Evolutionary conservation across 345 rosid species (phyloP), one percentile per base, ranked within the genome.

Genomic region (Geranium rotundifolium): DNA sequence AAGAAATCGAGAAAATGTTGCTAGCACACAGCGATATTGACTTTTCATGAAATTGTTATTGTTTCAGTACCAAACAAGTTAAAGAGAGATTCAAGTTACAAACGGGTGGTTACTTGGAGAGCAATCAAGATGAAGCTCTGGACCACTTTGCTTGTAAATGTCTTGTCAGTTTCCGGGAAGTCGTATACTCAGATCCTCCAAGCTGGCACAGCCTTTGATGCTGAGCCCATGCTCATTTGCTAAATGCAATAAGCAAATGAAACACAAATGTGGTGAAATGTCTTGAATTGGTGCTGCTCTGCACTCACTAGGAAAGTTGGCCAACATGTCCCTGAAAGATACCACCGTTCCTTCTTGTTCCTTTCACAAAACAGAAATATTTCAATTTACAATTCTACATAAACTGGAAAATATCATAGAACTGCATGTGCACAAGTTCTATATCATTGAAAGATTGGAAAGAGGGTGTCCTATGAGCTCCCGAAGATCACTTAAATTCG

Each of bases 221-320:
- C 79, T 65, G 69, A 93, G 71, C 18, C 85, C 88, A 68, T 93
- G 91, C 82, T 93, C 96, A 27, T 93, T 93, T 4, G 99, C 99
- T 71, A 93, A 79, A 71, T 93, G 99, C 61, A 90, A 67, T 19
- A 93, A 65, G 75, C 99, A 90, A 71, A 90, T 92, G 77, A 92
- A 92, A 70, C 96, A 90, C 29, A 92, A 68, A 82, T 92, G 97
- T 54, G 99, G 97, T 56, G 99, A 87, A 60, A 92, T 81, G 56
- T 90, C 97, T 27, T 71, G 60, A 20, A 73, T 72, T 60, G 85
- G 79, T 57, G 95, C 91, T 57, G 90, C 98, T 73, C 64, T 70
- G 80, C 87, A 87, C 54, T 86, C 86, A 62, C 66, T 74, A 8
- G 97, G 99, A 67, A 92, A 83, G 73, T 72, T 72, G 19, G 83